Evolutionary conservation across 2,329 filamentous ascomycete species (phyloP).

Genomic region (Chaetoscypha palmicola): DNA sequence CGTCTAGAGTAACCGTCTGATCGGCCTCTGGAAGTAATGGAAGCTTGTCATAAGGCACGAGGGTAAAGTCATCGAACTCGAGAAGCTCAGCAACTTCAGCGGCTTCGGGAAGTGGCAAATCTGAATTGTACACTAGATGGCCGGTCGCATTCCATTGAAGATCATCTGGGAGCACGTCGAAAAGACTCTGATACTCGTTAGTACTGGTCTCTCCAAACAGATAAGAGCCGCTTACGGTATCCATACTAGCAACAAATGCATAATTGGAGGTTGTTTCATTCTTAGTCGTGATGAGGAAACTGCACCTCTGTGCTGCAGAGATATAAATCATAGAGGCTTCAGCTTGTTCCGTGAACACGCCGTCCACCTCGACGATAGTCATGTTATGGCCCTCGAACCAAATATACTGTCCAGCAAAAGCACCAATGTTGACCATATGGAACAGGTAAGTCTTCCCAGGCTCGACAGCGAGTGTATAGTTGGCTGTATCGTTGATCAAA

Average conservation of each 20-base stretch:
- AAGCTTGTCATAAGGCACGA: constrained; percentile 63
- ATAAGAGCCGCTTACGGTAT: constrained; percentile 35
- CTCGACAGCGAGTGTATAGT: constrained; percentile 51
- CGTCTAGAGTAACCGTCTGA: constrained; percentile 53
- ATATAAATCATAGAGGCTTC: constrained; percentile 60
- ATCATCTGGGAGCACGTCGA: constrained; percentile 53
- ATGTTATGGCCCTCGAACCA: constrained; percentile 64
- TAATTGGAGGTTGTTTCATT: constrained; percentile 57
- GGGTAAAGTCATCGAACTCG: constrained; percentile 65
- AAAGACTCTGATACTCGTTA: constrained; percentile 45
- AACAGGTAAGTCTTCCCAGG: constrained; percentile 67
- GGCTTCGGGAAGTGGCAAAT: constrained; percentile 42
- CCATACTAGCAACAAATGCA: constrained; percentile 63
- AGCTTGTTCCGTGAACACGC: constrained; percentile 54
- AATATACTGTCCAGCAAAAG: constrained; percentile 60
- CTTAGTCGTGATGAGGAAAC: constrained; percentile 56
- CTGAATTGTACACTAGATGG: constrained; percentile 53
- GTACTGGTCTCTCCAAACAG: constrained; percentile 5
- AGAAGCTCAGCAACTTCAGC: constrained; percentile 53
- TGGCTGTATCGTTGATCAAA: constrained; percentile 64
- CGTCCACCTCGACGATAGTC: constrained; percentile 66
- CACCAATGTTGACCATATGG: constrained; percentile 65
- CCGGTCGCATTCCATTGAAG: constrained; percentile 64
- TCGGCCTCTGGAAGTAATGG: constrained; percentile 54
- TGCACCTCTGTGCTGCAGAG: constrained; percentile 59